A percentile compares a stretch with the other conserved stretches of the same genome.
phyloP scores from a whole-genome alignment of 371 early-diverging fungal genomes.

The Saksenaea oblongispora region DNA sequence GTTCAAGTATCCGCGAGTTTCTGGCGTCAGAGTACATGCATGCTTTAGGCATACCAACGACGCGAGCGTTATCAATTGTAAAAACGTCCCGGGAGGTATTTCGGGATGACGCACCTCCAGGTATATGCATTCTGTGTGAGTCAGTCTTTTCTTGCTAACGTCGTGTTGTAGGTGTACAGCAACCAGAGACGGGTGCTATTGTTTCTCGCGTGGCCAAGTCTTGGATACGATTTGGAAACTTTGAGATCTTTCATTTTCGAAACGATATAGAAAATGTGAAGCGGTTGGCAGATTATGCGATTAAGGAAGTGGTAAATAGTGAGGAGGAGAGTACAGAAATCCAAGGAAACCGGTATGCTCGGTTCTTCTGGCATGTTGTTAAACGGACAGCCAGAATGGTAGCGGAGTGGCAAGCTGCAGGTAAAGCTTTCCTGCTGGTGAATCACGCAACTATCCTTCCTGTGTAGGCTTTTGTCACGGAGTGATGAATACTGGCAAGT shows the following conservation, averaged over 20 bases:
- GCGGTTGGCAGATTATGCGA: conserved; percentile 73
- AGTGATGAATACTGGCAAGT: conserved; percentile 76
- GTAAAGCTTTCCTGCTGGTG: conserved; percentile 19
- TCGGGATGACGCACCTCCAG: conserved; percentile 59
- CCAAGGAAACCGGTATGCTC: conserved; percentile 58
- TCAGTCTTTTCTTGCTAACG: background rate
- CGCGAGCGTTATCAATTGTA: conserved; percentile 75
- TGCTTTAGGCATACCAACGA: conserved; percentile 79
- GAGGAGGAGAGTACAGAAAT: conserved; percentile 14
- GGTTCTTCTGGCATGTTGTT: conserved; percentile 64
- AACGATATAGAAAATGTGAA: conserved; percentile 59
- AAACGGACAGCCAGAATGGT: conserved; percentile 76
- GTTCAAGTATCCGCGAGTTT: conserved; percentile 85
- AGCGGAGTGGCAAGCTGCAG: conserved; percentile 85
- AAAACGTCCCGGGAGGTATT: conserved; percentile 64
- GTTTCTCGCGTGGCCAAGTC: conserved; percentile 78
- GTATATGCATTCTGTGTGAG: background rate
- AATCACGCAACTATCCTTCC: no score
- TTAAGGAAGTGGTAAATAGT: conserved; percentile 34
- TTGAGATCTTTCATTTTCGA: conserved; percentile 79
- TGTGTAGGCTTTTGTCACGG: conserved; percentile 83
- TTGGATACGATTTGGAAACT: conserved; percentile 90
- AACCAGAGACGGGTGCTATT: conserved; percentile 74
- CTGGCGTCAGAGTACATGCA: conserved; percentile 79
- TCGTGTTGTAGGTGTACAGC: conserved; percentile 14